Evolutionary conservation across 768 basidiomycete genomes (phyloP), one percentile per base, ranked within the genome.

Genomic region (Trametes sanguinea): DNA sequence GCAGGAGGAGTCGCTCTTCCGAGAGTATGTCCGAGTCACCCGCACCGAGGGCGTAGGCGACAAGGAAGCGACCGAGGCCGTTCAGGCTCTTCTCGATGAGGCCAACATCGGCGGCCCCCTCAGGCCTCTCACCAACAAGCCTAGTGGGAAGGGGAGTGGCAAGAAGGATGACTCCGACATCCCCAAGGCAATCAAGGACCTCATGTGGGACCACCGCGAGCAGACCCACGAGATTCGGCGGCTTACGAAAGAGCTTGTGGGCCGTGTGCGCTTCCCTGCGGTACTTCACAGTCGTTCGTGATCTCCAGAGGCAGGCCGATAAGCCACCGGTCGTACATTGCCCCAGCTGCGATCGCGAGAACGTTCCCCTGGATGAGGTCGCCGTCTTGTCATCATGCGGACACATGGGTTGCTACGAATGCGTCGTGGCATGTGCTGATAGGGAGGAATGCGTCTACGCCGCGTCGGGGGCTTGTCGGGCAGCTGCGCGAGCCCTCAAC

Each of bases 351-450:
- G 76, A 76, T 32, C 78, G 80, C 50, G 75, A 82, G 50, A 76
- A 77, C 59, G 74, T 91, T 40, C 84, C 84, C 2, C 79, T 88
- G 65, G 76, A 80, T 9, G 89, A 94, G 55, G 79, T 93, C 58
- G 89, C 92, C 22, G 88, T 97, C 3, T 80, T 96, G 37, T 95
- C 94, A 4, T 94, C 92, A 22, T 98, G 95, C 66, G 95, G 95
- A 7, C 95, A 98, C 72, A 87, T 85, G 69, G 94, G 95, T 3
- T 95, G 93, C 68, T 72, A 84, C 67, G 74, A 79, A 2, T 95
- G 93, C 69, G 90, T 97, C 65, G 81, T 77, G 63, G 75, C 78
- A 16, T 85, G 84, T 45, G 94, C 94, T 2, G 86, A 87, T 63
- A 82, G 80, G 52, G 91, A 94, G 71, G 87, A 89, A 68, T 97